These are phyloP conservation scores for Actinomortierella wolfii DNA, from an alignment of 371 early-diverging fungal species.

Conservation along the genomic window DNA sequence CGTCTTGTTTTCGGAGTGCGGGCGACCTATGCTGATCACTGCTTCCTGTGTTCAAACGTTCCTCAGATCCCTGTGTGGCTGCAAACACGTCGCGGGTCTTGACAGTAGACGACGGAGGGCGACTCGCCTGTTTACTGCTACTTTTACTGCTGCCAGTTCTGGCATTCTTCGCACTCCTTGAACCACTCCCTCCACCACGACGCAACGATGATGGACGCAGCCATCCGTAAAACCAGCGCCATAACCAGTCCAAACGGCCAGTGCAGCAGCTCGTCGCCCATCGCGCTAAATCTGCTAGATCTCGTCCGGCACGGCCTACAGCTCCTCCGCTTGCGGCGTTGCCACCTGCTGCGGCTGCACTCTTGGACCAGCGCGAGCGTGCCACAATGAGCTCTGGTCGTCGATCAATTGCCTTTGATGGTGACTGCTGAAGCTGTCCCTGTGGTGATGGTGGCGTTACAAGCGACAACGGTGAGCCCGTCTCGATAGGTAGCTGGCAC, in stretches of 20 bases:
- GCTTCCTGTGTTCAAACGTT: too few species aligned
- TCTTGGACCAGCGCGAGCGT: slow-evolving; percentile 11
- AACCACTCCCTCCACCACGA: too few species aligned
- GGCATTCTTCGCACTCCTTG: too few species aligned
- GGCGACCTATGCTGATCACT: too few species aligned
- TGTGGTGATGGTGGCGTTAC: not conserved
- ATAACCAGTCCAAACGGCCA: slow-evolving; percentile 42
- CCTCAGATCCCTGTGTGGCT: too few species aligned
- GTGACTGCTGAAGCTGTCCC: not conserved
- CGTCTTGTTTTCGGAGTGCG: too few species aligned
- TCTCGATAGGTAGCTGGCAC: too few species aligned
- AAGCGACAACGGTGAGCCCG: not conserved
- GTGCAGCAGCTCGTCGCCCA: slow-evolving; percentile 43
- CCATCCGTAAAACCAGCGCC: slow-evolving; percentile 24
- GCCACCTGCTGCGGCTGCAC: not conserved
- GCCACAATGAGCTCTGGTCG: slow-evolving; percentile 17
- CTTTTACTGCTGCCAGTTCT: too few species aligned
- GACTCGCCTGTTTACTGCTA: too few species aligned
- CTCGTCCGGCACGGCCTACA: slow-evolving; percentile 16
- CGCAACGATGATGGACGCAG: too few species aligned
- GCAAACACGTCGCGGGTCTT: too few species aligned
- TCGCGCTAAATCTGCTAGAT: slow-evolving; percentile 23
- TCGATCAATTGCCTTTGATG: slow-evolving; percentile 1
- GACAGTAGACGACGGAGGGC: too few species aligned
- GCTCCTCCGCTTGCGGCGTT: slow-evolving; percentile 1